phyloP scores from a whole-genome alignment of 2,329 filamentous ascomycete genomes.

The Hymenoscyphus linearis region DNA sequence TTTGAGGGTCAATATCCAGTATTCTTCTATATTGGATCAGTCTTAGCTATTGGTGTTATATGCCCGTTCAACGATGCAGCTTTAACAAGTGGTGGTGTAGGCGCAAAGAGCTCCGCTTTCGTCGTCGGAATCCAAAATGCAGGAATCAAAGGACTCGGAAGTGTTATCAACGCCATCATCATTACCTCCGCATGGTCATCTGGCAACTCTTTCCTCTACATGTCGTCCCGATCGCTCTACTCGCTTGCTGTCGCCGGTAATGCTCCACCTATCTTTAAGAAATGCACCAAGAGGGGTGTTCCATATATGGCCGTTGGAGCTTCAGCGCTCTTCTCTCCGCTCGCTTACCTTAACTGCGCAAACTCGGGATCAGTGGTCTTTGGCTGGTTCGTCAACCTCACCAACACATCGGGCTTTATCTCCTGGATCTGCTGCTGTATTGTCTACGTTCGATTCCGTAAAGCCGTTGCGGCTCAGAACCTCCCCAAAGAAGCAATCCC shows the following conservation, averaged over 20 bases:
- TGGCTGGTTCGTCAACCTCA: conserved; percentile 51
- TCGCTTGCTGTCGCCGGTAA: conserved; percentile 47
- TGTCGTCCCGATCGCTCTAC: conserved; percentile 47
- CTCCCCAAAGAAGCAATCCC: conserved; percentile 39
- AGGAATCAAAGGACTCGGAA: conserved; percentile 44
- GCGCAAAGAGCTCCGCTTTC: conserved; percentile 46
- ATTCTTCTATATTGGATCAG: conserved; percentile 54
- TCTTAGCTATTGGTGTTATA: conserved; percentile 56
- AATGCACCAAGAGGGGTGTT: conserved; percentile 45
- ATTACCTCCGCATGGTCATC: conserved; percentile 50
- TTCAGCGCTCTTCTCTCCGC: conserved; percentile 39
- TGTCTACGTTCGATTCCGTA: conserved; percentile 54
- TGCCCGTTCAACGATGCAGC: conserved; percentile 47
- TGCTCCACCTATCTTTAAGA: conserved; percentile 45
- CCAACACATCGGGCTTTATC: conserved; percentile 44
- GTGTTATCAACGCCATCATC: conserved; percentile 51
- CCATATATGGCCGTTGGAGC: conserved; percentile 43
- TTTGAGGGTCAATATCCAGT: conserved; percentile 34
- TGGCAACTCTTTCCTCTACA: conserved; percentile 50
- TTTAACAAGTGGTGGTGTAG: conserved; percentile 42
- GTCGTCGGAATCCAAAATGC: conserved; percentile 45
- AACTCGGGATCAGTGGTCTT: conserved; percentile 43
- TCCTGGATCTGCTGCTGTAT: conserved; percentile 50
- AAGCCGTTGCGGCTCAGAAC: conserved; percentile 40
- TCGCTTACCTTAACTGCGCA: conserved; percentile 45